These are phyloP conservation scores for Pichia deserticola DNA, from an alignment of 805 yeast species.

Conservation along the genomic window DNA sequence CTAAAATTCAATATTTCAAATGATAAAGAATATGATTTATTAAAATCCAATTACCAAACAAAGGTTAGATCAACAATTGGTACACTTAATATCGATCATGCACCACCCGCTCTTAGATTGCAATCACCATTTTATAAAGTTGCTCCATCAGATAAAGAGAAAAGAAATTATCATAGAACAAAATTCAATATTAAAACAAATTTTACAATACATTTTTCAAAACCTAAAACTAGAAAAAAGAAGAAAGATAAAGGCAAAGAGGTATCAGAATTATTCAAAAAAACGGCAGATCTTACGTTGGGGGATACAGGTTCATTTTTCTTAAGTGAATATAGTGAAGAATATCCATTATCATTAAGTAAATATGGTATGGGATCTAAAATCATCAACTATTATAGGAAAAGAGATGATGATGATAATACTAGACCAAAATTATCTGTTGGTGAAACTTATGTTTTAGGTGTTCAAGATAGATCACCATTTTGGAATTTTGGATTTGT, in stretches of 20 bases:
- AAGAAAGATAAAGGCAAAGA: constrained; percentile 87
- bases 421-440: constrained; percentile 79
- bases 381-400: constrained; percentile 86
- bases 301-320: constrained; percentile 78
- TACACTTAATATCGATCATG: constrained; percentile 82
- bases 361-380: constrained; percentile 96
- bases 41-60: constrained; percentile 81
- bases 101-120: constrained; percentile 76
- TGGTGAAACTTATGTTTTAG: constrained; percentile 93
- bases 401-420: constrained; percentile 70
- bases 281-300: constrained; percentile 67
- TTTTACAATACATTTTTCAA: constrained; percentile 65
- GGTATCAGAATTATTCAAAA: constrained; percentile 61
- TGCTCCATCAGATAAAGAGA: constrained; percentile 53
- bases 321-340: constrained; percentile 85
- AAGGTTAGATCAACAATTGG: constrained; percentile 91
- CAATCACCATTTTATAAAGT: constrained; percentile 92
- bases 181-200: constrained; percentile 72
- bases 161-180: constrained; percentile 77
- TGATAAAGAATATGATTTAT: constrained; percentile 74
- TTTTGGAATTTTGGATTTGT: constrained; percentile 98
- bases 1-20: constrained; percentile 77
- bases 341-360: constrained; percentile 71
- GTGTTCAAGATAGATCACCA: constrained; percentile 94
- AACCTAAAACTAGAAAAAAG: constrained; percentile 68